A percentile compares a stretch with the other conserved stretches of the same genome.
These are phyloP conservation scores for Scheffersomyces stipitis DNA, from an alignment of 805 yeast genomes.

Conservation along the genomic window DNA sequence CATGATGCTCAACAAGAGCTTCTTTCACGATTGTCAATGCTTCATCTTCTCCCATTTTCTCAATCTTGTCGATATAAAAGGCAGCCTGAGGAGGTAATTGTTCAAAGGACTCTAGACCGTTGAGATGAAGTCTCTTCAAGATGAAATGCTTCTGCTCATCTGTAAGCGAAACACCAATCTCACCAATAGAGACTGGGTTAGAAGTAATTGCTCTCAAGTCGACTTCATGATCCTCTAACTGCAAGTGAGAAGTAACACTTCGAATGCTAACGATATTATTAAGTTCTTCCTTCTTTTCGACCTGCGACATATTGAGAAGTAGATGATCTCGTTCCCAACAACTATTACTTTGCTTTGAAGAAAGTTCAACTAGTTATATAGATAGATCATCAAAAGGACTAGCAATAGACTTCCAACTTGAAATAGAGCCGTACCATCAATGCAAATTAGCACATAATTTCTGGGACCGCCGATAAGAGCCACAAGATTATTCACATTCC, in stretches of 20 bases:
- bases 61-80: constrained; percentile 27
- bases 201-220: constrained; percentile 11
- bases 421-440: too few species aligned
- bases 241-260: constrained; percentile 7
- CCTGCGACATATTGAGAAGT: too few species aligned
- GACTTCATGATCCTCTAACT: constrained; percentile 13
- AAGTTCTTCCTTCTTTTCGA: too few species aligned
- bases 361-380: too few species aligned
- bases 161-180: constrained; percentile 10
- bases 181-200: constrained; percentile 9
- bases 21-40: constrained; percentile 27
- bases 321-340: too few species aligned
- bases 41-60: constrained; percentile 14
- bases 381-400: too few species aligned
- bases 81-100: constrained; percentile 27
- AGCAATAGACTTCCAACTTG: too few species aligned
- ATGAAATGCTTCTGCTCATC: constrained; percentile 24
- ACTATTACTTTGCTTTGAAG: too few species aligned
- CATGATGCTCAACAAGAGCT: too few species aligned
- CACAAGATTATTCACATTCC: too few species aligned
- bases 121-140: constrained; percentile 23
- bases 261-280: constrained; percentile 6
- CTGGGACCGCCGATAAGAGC: too few species aligned
- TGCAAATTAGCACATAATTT: too few species aligned
- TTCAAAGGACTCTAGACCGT: constrained; percentile 20